These are phyloP conservation scores for Ophiocordyceps polyrhachis-furcata DNA, from an alignment of 2,329 filamentous ascomycete species.

Conservation along the genomic window DNA sequence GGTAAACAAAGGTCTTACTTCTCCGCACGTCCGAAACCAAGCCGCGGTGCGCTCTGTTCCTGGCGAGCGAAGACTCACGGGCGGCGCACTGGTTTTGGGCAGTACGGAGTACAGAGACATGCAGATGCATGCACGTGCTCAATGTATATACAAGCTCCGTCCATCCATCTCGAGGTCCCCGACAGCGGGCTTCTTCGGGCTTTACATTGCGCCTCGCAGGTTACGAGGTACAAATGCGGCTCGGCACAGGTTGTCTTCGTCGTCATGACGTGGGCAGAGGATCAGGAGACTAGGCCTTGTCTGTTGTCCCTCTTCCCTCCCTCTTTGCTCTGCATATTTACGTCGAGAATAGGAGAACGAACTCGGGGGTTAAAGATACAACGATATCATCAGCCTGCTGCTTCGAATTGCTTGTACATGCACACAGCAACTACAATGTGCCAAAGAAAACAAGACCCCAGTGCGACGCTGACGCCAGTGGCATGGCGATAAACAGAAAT, in stretches of 20 bases:
- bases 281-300: neutral
- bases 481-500: neutral
- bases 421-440: neutral
- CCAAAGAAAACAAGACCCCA: neutral
- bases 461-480: neutral
- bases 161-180: conserved; percentile 1
- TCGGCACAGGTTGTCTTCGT: neutral
- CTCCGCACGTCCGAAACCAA: neutral
- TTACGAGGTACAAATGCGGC: neutral
- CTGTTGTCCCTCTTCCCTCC: neutral
- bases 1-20: neutral
- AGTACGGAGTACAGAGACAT: conserved; percentile 1
- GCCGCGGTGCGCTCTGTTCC: neutral
- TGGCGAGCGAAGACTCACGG: neutral
- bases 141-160: neutral
- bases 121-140: neutral
- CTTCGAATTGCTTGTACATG: no score
- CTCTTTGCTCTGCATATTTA: neutral
- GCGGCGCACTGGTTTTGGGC: neutral
- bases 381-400: no score
- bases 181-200: conserved; percentile 2
- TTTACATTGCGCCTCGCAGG: conserved; percentile 1
- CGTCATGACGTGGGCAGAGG: neutral
- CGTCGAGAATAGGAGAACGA: neutral
- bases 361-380: no score